Evolutionary conservation across 371 early-diverging fungal genomes (phyloP).

Genomic region (Mucor plumbeus): DNA sequence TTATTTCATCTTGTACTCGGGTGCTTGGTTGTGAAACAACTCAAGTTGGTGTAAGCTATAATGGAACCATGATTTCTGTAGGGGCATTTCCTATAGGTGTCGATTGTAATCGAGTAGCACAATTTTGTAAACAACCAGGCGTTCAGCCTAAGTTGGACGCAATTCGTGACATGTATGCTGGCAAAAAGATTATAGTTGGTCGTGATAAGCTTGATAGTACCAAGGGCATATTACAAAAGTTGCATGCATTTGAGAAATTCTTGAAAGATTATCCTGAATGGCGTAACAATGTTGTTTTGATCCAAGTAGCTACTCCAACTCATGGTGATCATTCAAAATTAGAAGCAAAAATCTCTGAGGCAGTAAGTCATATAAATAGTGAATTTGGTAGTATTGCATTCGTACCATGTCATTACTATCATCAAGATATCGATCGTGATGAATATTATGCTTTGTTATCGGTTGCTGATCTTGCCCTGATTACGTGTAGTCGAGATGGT

Average conservation of each 20-base stretch:
- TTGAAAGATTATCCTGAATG: constrained; percentile 90
- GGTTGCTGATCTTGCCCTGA: constrained; percentile 93
- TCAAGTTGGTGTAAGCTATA: constrained; percentile 79
- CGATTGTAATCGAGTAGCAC: constrained; percentile 71
- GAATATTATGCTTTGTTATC: constrained; percentile 96
- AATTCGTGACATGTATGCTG: constrained; percentile 85
- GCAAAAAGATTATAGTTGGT: constrained; percentile 95
- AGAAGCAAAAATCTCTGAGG: constrained; percentile 86
- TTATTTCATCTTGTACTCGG: constrained; percentile 90
- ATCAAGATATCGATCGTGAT: constrained; percentile 92
- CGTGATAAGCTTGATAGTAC: constrained; percentile 98
- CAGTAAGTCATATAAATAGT: constrained; percentile 93
- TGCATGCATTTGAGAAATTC: constrained; percentile 95
- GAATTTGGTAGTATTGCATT: constrained; percentile 95
- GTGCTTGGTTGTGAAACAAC: constrained; percentile 91
- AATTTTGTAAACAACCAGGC: constrained; percentile 44
- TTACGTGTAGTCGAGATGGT: constrained; percentile 97
- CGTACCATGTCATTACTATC: constrained; percentile 95
- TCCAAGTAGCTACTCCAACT: constrained; percentile 78
- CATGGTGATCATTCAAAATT: constrained; percentile 65
- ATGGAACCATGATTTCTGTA: constrained; percentile 78
- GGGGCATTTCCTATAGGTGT: constrained; percentile 98
- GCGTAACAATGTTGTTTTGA: constrained; percentile 86
- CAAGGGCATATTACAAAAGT: constrained; percentile 97
- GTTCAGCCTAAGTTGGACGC: constrained; percentile 78